Conservation (phyloP, 306 rosid genomes). For the Pyrus communis region DNA sequence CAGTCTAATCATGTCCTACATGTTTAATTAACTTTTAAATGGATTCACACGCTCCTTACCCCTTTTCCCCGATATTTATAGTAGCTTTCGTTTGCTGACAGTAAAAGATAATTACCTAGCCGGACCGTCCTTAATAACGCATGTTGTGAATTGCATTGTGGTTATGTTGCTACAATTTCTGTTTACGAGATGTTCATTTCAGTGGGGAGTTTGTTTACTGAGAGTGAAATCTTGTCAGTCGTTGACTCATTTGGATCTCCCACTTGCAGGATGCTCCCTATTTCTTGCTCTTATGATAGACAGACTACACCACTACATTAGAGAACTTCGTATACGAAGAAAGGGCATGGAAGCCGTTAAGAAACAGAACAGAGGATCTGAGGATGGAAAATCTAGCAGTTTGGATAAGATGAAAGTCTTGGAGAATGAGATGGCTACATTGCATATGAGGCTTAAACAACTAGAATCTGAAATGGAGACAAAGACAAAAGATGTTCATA, state of each 20-base stretch:
- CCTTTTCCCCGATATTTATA: neutral
- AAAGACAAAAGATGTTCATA: constrained; percentile 44
- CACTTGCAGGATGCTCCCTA: constrained; percentile 59
- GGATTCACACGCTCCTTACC: neutral
- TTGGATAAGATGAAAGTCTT: constrained; percentile 43
- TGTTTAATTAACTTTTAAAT: neutral
- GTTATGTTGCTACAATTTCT: neutral
- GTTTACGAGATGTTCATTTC: neutral
- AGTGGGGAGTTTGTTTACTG: neutral
- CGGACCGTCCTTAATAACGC: neutral
- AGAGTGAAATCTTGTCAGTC: constrained; percentile 8
- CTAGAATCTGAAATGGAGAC: constrained; percentile 59
- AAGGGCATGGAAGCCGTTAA: constrained; percentile 76
- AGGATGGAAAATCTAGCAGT: constrained; percentile 42
- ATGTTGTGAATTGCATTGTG: neutral
- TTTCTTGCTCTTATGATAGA: constrained; percentile 84
- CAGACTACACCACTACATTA: constrained; percentile 77
- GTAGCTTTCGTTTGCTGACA: neutral
- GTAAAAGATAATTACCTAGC: neutral
- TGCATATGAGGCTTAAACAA: constrained; percentile 36
- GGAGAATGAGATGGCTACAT: constrained; percentile 47
- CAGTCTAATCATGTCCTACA: neutral
- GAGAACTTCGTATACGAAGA: constrained; percentile 76
- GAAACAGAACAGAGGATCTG: constrained; percentile 58
- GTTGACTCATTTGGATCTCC: constrained; percentile 8